These are phyloP conservation scores for Backusella australiensis DNA, from an alignment of 192 early-diverging fungal genomes.

Conservation along the genomic window DNA sequence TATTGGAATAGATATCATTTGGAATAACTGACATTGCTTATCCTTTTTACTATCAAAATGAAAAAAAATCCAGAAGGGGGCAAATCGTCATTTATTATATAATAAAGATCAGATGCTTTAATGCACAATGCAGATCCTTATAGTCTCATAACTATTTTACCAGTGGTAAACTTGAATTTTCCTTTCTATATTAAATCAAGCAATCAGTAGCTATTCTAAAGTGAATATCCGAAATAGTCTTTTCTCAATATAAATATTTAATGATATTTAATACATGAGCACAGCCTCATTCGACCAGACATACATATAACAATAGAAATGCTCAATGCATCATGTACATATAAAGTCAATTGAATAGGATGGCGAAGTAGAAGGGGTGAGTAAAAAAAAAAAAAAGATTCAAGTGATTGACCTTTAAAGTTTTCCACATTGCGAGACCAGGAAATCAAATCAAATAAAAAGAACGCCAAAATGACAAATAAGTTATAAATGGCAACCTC, in stretches of 20 bases:
- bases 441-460: not conserved
- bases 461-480: not conserved
- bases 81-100: not conserved
- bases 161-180: not conserved
- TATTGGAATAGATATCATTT: not conserved
- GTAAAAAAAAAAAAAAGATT: not conserved
- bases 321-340: not conserved
- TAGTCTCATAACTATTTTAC: not conserved
- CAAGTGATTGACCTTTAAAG: not conserved
- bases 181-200: not conserved
- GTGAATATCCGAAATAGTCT: not conserved
- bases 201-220: not conserved
- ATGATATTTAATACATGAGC: not conserved
- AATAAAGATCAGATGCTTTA: constrained; percentile 2
- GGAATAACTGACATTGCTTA: not conserved
- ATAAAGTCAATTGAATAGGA: not conserved
- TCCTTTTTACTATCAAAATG: not conserved
- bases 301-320: not conserved
- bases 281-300: not conserved
- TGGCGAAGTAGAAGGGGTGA: not conserved
- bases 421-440: not conserved
- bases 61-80: not conserved
- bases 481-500: not conserved
- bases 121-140: not conserved
- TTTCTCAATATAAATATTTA: not conserved